Evolutionary conservation across 2,329 filamentous ascomycete species (phyloP).

Genomic region (Verticillium isaacii): DNA sequence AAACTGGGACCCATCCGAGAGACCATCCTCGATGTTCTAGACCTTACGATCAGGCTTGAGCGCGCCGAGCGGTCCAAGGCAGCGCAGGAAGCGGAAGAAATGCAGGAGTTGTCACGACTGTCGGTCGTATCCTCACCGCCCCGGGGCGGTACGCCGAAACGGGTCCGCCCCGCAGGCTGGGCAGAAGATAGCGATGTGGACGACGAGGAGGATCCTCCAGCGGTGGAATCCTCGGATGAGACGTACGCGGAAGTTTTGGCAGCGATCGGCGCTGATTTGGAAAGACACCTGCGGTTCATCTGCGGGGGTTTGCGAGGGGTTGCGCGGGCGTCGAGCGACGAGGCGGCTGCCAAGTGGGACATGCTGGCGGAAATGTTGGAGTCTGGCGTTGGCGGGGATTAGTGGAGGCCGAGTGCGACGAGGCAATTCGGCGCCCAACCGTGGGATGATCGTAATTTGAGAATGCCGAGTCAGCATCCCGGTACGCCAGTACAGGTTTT

Average conservation of each 20-base stretch:
- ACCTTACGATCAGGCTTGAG: slow-evolving; percentile 67
- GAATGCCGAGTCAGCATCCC: neutral
- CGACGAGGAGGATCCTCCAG: slow-evolving; percentile 28
- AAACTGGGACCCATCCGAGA: slow-evolving; percentile 68
- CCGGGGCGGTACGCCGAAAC: slow-evolving; percentile 17
- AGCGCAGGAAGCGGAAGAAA: slow-evolving; percentile 29
- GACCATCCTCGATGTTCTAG: slow-evolving; percentile 69
- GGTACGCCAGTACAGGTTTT: neutral
- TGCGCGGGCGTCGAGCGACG: slow-evolving; percentile 66
- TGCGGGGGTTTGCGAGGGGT: slow-evolving; percentile 69
- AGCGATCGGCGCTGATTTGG: slow-evolving; percentile 58
- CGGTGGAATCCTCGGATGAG: slow-evolving; percentile 18
- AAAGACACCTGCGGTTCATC: slow-evolving; percentile 64
- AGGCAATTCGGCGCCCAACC: neutral
- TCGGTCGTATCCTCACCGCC: slow-evolving; percentile 27
- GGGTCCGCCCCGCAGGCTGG: slow-evolving; percentile 11
- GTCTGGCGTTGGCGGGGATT: slow-evolving; percentile 25
- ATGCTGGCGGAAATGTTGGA: slow-evolving; percentile 77
- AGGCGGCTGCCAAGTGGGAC: slow-evolving; percentile 63
- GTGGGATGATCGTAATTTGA: neutral
- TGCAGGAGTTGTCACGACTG: slow-evolving; percentile 32
- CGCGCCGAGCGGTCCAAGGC: slow-evolving; percentile 45
- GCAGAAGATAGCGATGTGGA: slow-evolving; percentile 28
- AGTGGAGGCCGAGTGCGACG: neutral
- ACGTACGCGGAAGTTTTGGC: slow-evolving; percentile 48